Percentiles rank a stretch among this genome's conserved stretches.
These are phyloP conservation scores for Aspergillus fructus DNA, from an alignment of 2,329 filamentous ascomycete genomes.

Conservation along the genomic window DNA sequence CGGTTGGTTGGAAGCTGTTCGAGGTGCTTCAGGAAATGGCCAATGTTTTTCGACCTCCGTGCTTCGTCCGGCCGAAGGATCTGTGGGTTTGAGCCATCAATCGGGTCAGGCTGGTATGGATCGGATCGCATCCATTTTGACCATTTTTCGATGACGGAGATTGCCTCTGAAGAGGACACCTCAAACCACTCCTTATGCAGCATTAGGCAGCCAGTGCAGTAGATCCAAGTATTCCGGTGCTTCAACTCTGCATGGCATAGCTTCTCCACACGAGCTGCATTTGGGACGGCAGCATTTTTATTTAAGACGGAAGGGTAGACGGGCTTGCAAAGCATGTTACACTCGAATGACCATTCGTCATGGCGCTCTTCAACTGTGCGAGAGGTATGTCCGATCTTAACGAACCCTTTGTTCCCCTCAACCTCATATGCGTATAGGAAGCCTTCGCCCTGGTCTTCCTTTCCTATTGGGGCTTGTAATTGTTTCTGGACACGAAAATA, in stretches of 20 bases:
- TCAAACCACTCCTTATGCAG: slow-evolving; percentile 1
- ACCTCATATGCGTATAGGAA: slow-evolving; percentile 6
- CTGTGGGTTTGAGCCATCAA: too few relatives aligned
- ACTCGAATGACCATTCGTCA: background rate
- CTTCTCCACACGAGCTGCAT: background rate
- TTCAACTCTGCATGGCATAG: slow-evolving; percentile 4
- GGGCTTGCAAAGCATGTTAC: background rate
- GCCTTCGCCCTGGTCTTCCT: background rate
- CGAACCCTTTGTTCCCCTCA: background rate
- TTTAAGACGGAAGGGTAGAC: background rate
- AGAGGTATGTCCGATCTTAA: slow-evolving; percentile 1
- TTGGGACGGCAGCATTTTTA: background rate
- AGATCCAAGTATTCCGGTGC: background rate
- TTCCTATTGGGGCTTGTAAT: background rate
- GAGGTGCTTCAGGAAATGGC: too few relatives aligned
- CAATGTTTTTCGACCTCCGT: too few relatives aligned
- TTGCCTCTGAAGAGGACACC: background rate
- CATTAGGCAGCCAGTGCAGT: slow-evolving; percentile 1
- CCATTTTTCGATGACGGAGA: background rate
- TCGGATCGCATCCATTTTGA: slow-evolving; percentile 1
- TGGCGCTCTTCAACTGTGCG: background rate
- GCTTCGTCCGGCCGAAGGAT: too few relatives aligned
- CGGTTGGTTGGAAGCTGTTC: too few relatives aligned
- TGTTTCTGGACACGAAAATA: background rate
- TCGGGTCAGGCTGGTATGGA: background rate